These are phyloP conservation scores for Linnemannia zychae DNA, from an alignment of 192 early-diverging fungal species.

Conservation along the genomic window DNA sequence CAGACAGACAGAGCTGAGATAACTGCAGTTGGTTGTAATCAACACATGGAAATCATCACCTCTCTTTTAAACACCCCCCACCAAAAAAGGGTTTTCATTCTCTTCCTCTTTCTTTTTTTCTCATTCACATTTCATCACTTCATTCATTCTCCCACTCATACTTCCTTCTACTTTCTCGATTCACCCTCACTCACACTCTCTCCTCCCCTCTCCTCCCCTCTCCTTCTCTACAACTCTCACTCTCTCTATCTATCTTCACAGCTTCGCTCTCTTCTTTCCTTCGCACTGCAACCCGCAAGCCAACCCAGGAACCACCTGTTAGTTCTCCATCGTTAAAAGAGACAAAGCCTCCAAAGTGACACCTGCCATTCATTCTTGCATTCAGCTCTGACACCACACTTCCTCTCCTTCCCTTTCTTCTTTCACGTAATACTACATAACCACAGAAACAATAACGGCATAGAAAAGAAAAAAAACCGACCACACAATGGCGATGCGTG, in stretches of 20 bases:
- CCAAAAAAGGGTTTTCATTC: slow-evolving; percentile 3
- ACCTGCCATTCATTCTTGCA: not conserved
- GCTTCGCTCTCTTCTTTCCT: not conserved
- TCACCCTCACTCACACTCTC: not conserved
- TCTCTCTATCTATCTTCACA: not conserved
- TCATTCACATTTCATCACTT: not conserved
- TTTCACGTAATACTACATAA: not conserved
- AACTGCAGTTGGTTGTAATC: too few species aligned
- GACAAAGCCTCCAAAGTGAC: slow-evolving; percentile 3
- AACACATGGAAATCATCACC: slow-evolving; percentile 2
- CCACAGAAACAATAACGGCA: not conserved
- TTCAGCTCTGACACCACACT: not conserved
- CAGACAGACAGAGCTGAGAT: not conserved
- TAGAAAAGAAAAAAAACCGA: not conserved
- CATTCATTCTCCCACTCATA: not conserved
- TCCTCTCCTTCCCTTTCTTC: not conserved
- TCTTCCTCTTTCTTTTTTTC: not conserved
- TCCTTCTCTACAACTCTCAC: not conserved
- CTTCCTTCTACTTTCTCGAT: not conserved
- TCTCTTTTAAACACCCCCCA: not conserved
- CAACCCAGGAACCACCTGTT: not conserved
- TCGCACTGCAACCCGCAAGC: not conserved
- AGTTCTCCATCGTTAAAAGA: not conserved
- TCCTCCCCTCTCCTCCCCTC: not conserved
- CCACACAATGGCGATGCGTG: slow-evolving; percentile 1